Percentiles rank a stretch among this genome's conserved stretches.
phyloP scores from a whole-genome alignment of 2,329 filamentous ascomycete species.

The Xylaria arbuscula region DNA sequence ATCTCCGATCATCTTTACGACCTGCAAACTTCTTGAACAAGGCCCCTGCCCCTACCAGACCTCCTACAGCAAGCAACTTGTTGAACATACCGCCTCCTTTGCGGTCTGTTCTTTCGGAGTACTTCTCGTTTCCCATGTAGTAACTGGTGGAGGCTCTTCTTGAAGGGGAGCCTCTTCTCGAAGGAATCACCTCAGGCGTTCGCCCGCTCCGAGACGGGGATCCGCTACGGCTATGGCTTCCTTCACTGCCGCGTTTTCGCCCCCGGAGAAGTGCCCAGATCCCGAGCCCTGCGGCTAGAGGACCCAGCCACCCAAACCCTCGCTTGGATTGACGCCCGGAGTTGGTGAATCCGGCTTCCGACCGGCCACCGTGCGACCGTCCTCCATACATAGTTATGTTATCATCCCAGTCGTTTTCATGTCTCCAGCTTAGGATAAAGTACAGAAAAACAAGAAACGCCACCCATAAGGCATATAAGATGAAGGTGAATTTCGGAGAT shows the following conservation, averaged over 20 bases:
- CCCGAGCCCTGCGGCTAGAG: constrained; percentile 64
- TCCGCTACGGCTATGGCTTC: constrained; percentile 53
- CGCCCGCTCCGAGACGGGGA: constrained; percentile 53
- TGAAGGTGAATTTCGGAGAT: constrained; percentile 84
- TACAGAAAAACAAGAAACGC: constrained; percentile 77
- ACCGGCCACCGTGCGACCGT: constrained; percentile 63
- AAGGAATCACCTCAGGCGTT: constrained; percentile 62
- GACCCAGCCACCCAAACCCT: constrained; percentile 63
- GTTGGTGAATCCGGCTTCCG: constrained; percentile 52
- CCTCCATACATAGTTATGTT: constrained; percentile 49
- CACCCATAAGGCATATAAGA: constrained; percentile 85
- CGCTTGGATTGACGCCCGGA: constrained; percentile 53
- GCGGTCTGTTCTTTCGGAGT: constrained; percentile 61
- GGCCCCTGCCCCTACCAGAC: constrained; percentile 70
- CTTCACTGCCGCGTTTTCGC: constrained; percentile 56
- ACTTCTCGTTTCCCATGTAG: constrained; percentile 73
- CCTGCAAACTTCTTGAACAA: constrained; percentile 70
- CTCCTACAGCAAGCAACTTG: constrained; percentile 69
- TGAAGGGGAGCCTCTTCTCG: constrained; percentile 62
- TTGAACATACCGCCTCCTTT: constrained; percentile 65
- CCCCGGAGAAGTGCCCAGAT: constrained; percentile 59
- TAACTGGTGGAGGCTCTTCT: constrained; percentile 68
- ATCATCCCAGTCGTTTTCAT: constrained; percentile 65
- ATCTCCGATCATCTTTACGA: constrained; percentile 58
- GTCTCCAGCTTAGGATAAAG: constrained; percentile 80